Base-by-base conservation (phyloP, 331 rosid species). In the Malus hybrid region DNA sequence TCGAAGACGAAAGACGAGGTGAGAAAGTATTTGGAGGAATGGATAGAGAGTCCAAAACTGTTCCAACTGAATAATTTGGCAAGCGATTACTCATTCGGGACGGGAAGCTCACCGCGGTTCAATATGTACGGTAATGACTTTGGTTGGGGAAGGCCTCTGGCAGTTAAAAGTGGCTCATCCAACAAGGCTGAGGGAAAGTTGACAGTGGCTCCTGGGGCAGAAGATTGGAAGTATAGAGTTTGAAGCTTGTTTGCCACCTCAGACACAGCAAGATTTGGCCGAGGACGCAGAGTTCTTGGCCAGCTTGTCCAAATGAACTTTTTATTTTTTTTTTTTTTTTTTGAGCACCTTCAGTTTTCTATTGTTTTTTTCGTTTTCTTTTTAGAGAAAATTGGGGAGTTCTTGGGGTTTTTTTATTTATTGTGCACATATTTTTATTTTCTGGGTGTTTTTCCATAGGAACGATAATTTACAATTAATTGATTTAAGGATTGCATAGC, bases 171-270 rank as follows among this genome's bases (percentile, higher is more conserved):
- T n/a, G 75, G 85, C 11, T 19, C 15, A 1, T 67, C 34, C 12
- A 57, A 71, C 59, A 65, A 65, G 22, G 9, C 24, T 2, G 54
- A 71, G 4, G 85, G 81, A 24, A 65, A 29, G 67, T 9, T 76
- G 6, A 42, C 50, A 0, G 85, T 65, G n/a, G 72, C 48, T 76
- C 36, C 70, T 2, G 85, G 81, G 24, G 42, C 42, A 8, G 85
- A 81, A 29, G 55, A 76, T 3, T 3, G 85, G 85, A 44, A 66
- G 79, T 16, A 70, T 81, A 7, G 81, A 81, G 18, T 60, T 81
- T 66, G 85, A 76, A 24, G 70, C 67, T 57, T 73, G 69, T 22
- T 69, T 79, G 44, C 31, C 24, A 32, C 24, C 70, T 68, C 36
- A 44, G 61, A 79, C 70, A 0, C 10, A 44, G 29, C 39, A 79